Conservation (phyloP, 768 basidiomycete genomes). For the Strobilomyces echinocephalus region DNA sequence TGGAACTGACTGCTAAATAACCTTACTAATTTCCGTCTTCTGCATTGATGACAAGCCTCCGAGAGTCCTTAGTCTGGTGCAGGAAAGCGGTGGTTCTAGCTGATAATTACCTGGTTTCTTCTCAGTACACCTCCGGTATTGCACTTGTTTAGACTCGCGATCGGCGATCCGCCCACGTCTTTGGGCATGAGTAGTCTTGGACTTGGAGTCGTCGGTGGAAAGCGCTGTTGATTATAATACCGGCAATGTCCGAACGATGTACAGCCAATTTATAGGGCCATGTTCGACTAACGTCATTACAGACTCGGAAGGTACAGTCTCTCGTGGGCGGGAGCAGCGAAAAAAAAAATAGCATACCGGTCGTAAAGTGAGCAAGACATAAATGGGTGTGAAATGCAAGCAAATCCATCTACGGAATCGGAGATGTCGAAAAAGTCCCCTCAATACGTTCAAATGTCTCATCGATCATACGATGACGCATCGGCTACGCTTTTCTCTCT, state of each 20-base stretch:
- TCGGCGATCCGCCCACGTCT: background rate
- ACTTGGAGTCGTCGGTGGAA: background rate
- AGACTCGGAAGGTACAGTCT: constrained; percentile 31
- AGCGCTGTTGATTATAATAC: background rate
- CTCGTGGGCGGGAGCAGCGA: constrained; percentile 25
- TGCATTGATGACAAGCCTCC: background rate
- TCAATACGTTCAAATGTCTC: constrained; percentile 17
- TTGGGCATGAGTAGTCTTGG: background rate
- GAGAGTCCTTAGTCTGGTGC: background rate
- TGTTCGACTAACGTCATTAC: background rate
- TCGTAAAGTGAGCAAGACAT: constrained; percentile 67
- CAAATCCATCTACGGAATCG: constrained; percentile 31
- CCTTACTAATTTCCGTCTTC: background rate
- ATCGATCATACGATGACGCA: constrained; percentile 71
- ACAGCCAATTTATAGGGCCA: no score
- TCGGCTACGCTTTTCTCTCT: constrained; percentile 44
- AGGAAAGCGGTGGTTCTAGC: background rate
- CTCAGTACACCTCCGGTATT: background rate
- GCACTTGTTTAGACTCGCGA: background rate
- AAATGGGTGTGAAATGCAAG: constrained; percentile 58
- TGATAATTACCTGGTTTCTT: background rate
- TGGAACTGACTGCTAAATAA: background rate
- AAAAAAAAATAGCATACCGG: constrained; percentile 44
- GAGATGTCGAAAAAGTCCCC: constrained; percentile 18
- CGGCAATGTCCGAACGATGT: background rate